A percentile compares a stretch with the other conserved stretches of the same genome.
Evolutionary conservation across 306 rosid species (phyloP).

Genomic region (Benincasa hispida): DNA sequence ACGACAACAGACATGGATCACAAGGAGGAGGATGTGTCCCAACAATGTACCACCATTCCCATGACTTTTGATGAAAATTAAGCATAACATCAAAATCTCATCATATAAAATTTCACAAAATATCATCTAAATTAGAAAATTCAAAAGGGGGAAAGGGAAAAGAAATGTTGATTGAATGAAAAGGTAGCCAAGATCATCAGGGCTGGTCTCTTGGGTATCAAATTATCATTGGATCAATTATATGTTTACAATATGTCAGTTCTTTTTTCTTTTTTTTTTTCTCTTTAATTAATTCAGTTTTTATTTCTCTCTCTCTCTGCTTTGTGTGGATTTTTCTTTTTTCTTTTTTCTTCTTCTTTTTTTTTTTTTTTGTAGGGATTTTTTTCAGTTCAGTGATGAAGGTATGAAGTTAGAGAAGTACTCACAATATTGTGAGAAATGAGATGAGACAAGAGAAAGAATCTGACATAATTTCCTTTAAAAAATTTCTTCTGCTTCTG

Average conservation of each 20-base stretch:
- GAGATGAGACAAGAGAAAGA: constrained; percentile 2
- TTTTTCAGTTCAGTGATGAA: not conserved
- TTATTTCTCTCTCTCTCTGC: not conserved
- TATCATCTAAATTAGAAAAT: not conserved
- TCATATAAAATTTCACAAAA: not conserved
- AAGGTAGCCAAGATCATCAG: not conserved
- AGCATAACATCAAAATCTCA: not conserved
- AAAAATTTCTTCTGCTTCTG: not conserved
- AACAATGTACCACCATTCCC: constrained; percentile 45
- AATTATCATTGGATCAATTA: not conserved
- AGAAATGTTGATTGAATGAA: not conserved
- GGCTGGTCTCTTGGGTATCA: not conserved
- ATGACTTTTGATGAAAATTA: constrained; percentile 37
- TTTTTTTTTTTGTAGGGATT: not conserved
- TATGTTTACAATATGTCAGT: not conserved
- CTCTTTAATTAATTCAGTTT: not conserved
- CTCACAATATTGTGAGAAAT: not conserved
- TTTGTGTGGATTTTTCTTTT: not conserved
- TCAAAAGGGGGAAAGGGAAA: not conserved
- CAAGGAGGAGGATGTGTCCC: constrained; percentile 34
- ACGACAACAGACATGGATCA: constrained; percentile 30
- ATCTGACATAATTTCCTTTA: constrained; percentile 8
- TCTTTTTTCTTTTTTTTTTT: not conserved
- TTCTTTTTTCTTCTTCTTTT: not conserved
- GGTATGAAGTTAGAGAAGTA: not conserved